phyloP scores from a whole-genome alignment of 2,329 filamentous ascomycete species.

The Fusarium buxicola region DNA sequence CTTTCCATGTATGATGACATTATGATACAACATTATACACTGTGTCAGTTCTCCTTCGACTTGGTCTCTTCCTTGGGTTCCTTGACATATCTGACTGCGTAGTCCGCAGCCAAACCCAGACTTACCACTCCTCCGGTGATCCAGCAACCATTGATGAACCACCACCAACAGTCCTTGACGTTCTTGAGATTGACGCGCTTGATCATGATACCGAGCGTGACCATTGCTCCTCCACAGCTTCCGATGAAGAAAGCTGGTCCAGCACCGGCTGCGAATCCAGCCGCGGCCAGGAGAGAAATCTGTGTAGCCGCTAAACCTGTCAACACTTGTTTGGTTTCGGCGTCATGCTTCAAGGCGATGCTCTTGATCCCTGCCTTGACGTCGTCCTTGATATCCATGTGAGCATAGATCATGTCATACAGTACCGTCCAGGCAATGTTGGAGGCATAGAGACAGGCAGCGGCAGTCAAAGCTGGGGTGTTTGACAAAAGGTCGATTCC shows the following conservation, averaged over 20 bases:
- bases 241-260: constrained; percentile 76
- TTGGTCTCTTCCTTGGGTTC: constrained; percentile 41
- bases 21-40: constrained; percentile 40
- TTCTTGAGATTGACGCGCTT: constrained; percentile 73
- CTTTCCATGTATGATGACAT: constrained; percentile 29
- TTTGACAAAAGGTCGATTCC: constrained; percentile 79
- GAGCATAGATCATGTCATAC: constrained; percentile 94
- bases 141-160: constrained; percentile 79
- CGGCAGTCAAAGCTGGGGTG: constrained; percentile 70
- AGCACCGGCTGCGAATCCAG: constrained; percentile 74
- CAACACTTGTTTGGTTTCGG: constrained; percentile 80
- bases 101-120: constrained; percentile 69
- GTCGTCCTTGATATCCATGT: constrained; percentile 91
- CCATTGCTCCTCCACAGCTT: constrained; percentile 72
- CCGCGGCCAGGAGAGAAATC: constrained; percentile 74
- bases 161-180: constrained; percentile 79
- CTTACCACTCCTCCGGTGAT: constrained; percentile 74
- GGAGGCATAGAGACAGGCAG: constrained; percentile 77
- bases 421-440: constrained; percentile 89
- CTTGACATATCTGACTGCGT: constrained; percentile 62
- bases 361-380: constrained; percentile 88
- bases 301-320: constrained; percentile 77
- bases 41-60: not conserved
- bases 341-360: constrained; percentile 83
- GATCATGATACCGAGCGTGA: constrained; percentile 75